phyloP scores from a whole-genome alignment of 2,329 filamentous ascomycete genomes.

The Pseudopyricularia javanii region DNA sequence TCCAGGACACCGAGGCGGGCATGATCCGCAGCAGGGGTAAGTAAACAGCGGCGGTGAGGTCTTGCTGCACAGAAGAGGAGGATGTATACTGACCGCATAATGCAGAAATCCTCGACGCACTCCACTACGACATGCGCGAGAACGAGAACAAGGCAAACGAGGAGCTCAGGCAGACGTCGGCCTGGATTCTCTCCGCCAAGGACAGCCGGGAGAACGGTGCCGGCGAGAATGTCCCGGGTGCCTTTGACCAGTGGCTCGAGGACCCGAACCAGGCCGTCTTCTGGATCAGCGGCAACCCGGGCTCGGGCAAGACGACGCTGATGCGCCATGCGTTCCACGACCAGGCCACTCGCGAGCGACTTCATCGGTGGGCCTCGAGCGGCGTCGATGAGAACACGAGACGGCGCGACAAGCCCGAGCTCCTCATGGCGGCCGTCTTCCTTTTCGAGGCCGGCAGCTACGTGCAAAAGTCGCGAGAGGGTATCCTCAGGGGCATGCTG shows the following conservation, averaged over 20 bases:
- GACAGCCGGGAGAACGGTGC: background rate
- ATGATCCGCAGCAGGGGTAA: background rate
- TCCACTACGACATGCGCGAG: background rate
- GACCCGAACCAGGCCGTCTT: conserved; percentile 12
- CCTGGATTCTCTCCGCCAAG: background rate
- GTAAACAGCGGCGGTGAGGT: too few relatives aligned
- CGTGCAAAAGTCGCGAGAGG: background rate
- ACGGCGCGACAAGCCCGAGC: background rate
- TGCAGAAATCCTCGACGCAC: background rate
- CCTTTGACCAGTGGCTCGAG: conserved; percentile 3
- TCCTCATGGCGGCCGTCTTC: background rate
- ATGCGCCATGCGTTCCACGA: background rate
- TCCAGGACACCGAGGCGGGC: background rate
- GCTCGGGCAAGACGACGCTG: conserved; percentile 16
- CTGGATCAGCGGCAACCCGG: conserved; percentile 20
- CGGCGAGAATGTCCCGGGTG: background rate
- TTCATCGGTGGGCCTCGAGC: background rate
- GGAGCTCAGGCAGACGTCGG: background rate
- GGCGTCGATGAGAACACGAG: background rate
- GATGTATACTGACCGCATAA: too few relatives aligned
- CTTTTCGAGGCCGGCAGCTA: background rate
- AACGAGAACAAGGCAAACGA: background rate
- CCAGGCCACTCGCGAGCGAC: background rate
- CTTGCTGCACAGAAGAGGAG: too few relatives aligned
- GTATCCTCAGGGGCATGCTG: background rate